Percentiles rank a stretch among this genome's conserved stretches.
Conservation (phyloP, 1,284 basidiomycete genomes). For the Boletellus deceptivus region DNA sequence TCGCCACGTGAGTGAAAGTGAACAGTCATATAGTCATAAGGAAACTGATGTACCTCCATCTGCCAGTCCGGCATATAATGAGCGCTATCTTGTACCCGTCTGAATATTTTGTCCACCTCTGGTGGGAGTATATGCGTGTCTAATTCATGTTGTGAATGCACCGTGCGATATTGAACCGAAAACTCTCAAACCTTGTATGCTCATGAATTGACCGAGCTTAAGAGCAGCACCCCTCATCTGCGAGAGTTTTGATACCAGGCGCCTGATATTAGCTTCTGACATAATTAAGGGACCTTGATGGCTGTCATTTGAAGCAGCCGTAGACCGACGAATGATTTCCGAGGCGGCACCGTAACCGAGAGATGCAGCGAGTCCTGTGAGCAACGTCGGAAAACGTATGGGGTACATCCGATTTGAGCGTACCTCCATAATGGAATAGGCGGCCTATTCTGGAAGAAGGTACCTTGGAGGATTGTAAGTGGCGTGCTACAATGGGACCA, state of each 20-base stretch:
- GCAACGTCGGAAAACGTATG: too few relatives aligned
- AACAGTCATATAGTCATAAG: slow-evolving; percentile 1
- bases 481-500: slow-evolving; percentile 35
- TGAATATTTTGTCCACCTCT: slow-evolving; percentile 86
- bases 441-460: slow-evolving; percentile 87
- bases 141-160: slow-evolving; percentile 27
- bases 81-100: slow-evolving; percentile 91
- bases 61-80: slow-evolving; percentile 99
- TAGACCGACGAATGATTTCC: slow-evolving; percentile 51
- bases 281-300: slow-evolving; percentile 63
- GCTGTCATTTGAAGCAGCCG: slow-evolving; percentile 34
- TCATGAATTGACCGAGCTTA: slow-evolving; percentile 97
- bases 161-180: background rate
- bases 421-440: slow-evolving; percentile 90
- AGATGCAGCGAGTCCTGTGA: slow-evolving; percentile 66
- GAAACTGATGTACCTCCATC: slow-evolving; percentile 67
- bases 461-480: slow-evolving; percentile 75
- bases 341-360: slow-evolving; percentile 71
- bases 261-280: slow-evolving; percentile 86
- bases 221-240: slow-evolving; percentile 96
- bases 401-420: slow-evolving; percentile 19
- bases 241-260: slow-evolving; percentile 89
- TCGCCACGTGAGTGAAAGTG: slow-evolving; percentile 5
- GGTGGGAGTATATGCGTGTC: slow-evolving; percentile 88
- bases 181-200: slow-evolving; percentile 78